A percentile compares a stretch with the other conserved stretches of the same genome.
phyloP scores from a whole-genome alignment of 192 early-diverging fungal species.

The Coemansia sp. region DNA sequence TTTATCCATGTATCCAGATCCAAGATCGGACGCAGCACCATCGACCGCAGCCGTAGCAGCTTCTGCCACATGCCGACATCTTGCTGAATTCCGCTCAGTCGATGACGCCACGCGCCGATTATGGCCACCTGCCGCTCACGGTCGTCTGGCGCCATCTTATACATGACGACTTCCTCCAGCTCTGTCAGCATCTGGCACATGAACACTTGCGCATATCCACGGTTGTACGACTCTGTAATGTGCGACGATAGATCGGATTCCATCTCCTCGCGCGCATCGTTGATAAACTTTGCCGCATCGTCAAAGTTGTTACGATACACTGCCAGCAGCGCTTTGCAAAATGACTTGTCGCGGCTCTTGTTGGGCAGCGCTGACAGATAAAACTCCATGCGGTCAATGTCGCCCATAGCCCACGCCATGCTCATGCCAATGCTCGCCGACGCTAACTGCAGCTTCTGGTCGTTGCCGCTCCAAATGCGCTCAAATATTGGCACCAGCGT shows the following conservation, averaged over 20 bases:
- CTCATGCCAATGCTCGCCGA: slow-evolving; percentile 89
- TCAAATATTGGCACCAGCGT: slow-evolving; percentile 73
- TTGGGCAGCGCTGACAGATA: too few species aligned
- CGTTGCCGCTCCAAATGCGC: slow-evolving; percentile 65
- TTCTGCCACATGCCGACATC: slow-evolving; percentile 97
- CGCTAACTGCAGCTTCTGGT: slow-evolving; percentile 62
- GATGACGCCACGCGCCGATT: slow-evolving; percentile 79
- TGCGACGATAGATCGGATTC: slow-evolving; percentile 55
- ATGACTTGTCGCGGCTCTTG: too few species aligned
- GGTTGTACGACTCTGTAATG: slow-evolving; percentile 91
- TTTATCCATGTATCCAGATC: slow-evolving; percentile 97
- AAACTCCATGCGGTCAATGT: too few species aligned
- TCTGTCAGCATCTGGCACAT: slow-evolving; percentile 97
- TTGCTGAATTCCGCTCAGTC: slow-evolving; percentile 83
- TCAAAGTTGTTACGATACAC: too few species aligned
- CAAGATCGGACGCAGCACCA: slow-evolving; percentile 86
- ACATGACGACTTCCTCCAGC: slow-evolving; percentile 93
- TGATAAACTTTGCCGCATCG: too few species aligned
- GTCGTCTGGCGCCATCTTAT: slow-evolving; percentile 81
- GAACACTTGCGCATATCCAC: slow-evolving; percentile 84
- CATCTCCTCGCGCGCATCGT: too few species aligned
- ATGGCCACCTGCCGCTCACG: slow-evolving; percentile 74
- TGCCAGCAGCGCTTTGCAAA: too few species aligned
- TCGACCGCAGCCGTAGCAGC: slow-evolving; percentile 80
- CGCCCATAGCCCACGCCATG: slow-evolving; percentile 55